Evolutionary conservation across 148 eudicot species (phyloP), one percentile per base, ranked within the genome.

Genomic region (Heliamphora exappendiculata): DNA sequence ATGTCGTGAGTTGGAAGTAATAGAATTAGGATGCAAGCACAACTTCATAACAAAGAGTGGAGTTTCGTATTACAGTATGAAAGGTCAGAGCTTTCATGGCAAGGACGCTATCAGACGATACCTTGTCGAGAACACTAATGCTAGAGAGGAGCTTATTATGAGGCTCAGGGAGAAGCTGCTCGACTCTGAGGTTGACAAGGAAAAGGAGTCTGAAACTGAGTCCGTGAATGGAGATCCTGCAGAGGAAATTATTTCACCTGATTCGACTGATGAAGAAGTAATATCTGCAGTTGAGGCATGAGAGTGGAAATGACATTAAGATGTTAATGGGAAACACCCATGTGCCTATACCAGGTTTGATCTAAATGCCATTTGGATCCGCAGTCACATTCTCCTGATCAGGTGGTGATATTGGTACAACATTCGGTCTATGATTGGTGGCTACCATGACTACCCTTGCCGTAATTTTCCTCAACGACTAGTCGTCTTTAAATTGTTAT

Each of bases 1-100:
- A 74, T 87, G 76, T 60, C 87, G 80, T 28, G 93, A 86, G 67
- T 72, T 90, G 0, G 98, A 94, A 87, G 75, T 94, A 70, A 85
- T 94, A 58, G 86, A 85, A 16, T 83, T 94, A 37, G 93, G 93
- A 63, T 77, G 77, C 78, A 95, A 95, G 76, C 89, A 91, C 88
- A 88, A 89, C 53, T 76, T 95, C 65, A 84, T 95, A 26, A 83
- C 82, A 10, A 93, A 89, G 75, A 39, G 33, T 0, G 97, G 88
- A 29, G 76, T 85, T 26, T 58, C 75, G 37, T 79, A 62, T 75
- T 82, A 76, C 76, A 41, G 39, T 26, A 34, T 89, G 76, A 81
- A 88, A 20, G 94, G 85, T 20, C 75, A 73, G 67, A 83, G 1
- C 19, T 73, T 88, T 74, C 87, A 45, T 20, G 96, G 97, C 12